Evolutionary conservation across 169 alveolate species (phyloP), one percentile per base, ranked within the genome.

Genomic region (Plasmodium yoelii): DNA sequence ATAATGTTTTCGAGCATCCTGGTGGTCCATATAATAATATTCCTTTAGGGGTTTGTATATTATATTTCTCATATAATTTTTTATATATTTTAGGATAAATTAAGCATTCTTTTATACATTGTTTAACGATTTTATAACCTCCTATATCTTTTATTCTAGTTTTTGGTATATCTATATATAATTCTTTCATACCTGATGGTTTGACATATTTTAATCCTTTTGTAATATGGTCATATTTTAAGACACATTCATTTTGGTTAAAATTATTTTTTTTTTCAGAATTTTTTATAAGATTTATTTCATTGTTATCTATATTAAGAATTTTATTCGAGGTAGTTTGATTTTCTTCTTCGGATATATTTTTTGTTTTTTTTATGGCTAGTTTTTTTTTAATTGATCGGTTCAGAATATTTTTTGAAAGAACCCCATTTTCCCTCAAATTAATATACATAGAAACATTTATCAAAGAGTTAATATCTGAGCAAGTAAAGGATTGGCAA

Each of bases 21-120:
- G 99, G 99, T 12, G 99, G 99, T 1, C 99, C 99, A 93, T 99
- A 98, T 57, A 99, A 94, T 73, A 99, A 95, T 59, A 99, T 95
- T 5, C 99, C 99, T 55, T 97, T 94, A 46, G 99, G 99, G 5
- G 99, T 98, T 26, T 93, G 93, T 22, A 98, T 88, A 22, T 96
- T 97, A 73, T 98, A 88, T 60, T 93, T 88, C 74, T 93, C 95
- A 87, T 97, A 97, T 26, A 96, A 95, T 57, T 95, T 95, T 10
- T 97, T 97, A 88, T 97, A 96, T 87, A 95, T 96, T 57, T 98
- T 73, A 10, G 99, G 99, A 97, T 99, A 98, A 94, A 98, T 99
- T 34, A 98, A 98, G 67, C 99, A 97, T 92, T 98, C 98, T 87
- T 96, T 95, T 49, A 99, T 94, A 88, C 96, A 91, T 42, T 87